Evolutionary conservation across 768 basidiomycete genomes (phyloP).

Genomic region (Hygrophoropsis aurantiaca): DNA sequence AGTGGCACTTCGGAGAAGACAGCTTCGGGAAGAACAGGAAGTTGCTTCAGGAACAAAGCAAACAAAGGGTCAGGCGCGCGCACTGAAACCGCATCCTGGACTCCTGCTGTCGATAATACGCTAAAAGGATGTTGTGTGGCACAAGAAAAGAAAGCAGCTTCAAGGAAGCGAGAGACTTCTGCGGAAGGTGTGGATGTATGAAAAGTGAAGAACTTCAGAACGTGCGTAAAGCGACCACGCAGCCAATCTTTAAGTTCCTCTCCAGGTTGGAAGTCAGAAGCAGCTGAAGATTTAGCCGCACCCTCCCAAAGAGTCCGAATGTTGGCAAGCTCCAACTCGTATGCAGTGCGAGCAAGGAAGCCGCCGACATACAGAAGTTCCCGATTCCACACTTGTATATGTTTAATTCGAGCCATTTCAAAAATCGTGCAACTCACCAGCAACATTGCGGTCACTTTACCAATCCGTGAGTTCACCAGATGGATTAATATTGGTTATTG

Average conservation of each 20-base stretch:
- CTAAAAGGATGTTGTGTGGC: conserved; percentile 51
- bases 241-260: conserved; percentile 51
- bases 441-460: conserved; percentile 76
- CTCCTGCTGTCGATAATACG: conserved; percentile 74
- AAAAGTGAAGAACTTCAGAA: conserved; percentile 89
- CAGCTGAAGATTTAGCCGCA: conserved; percentile 33
- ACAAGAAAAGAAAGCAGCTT: conserved; percentile 78
- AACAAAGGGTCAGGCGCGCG: conserved; percentile 75
- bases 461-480: conserved; percentile 1
- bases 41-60: conserved; percentile 69
- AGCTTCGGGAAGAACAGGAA: conserved; percentile 71
- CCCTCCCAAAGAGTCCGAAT: conserved; percentile 63
- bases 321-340: conserved; percentile 74
- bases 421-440: conserved; percentile 53
- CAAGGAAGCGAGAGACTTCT: conserved; percentile 70
- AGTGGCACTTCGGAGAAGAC: conserved; percentile 53
- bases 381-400: conserved; percentile 75
- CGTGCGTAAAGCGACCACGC: conserved; percentile 65
- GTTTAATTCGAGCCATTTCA: neutral
- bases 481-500: neutral
- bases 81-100: conserved; percentile 63
- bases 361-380: conserved; percentile 87
- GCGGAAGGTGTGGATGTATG: conserved; percentile 82
- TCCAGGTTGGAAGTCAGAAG: conserved; percentile 29
- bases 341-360: conserved; percentile 76